Conservation (phyloP, 495 filamentous ascomycete genomes). For the Xylaria palmicola region DNA sequence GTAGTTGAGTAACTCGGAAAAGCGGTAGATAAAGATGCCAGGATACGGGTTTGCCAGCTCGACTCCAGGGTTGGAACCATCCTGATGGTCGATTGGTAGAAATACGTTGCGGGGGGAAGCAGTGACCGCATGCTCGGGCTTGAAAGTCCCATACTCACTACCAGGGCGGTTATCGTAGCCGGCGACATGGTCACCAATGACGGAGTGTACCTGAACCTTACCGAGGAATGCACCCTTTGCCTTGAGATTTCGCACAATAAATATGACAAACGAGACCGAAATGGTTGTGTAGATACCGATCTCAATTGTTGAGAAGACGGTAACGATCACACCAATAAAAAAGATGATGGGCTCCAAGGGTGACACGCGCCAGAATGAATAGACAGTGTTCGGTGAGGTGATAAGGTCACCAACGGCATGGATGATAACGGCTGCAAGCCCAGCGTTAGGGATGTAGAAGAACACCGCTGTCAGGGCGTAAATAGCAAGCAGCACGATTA, state of each 20-base stretch:
- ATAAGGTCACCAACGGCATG: conserved; percentile 95
- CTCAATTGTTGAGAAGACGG: conserved; percentile 84
- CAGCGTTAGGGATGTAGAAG: conserved; percentile 87
- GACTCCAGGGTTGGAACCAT: conserved; percentile 88
- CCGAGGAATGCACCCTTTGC: conserved; percentile 86
- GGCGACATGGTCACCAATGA: conserved; percentile 79
- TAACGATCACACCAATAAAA: conserved; percentile 90
- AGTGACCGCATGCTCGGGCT: conserved; percentile 26
- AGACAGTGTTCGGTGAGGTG: conserved; percentile 88
- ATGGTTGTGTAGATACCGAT: conserved; percentile 91
- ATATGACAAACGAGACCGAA: conserved; percentile 67
- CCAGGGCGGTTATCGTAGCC: conserved; percentile 47
- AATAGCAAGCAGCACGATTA: conserved; percentile 89
- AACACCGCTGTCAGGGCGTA: conserved; percentile 91
- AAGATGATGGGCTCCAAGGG: conserved; percentile 91
- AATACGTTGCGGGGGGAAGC: conserved; percentile 68
- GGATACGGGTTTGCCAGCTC: conserved; percentile 79
- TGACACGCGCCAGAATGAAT: conserved; percentile 93
- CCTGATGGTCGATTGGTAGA: conserved; percentile 82
- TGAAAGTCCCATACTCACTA: conserved; percentile 53
- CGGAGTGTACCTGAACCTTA: conserved; percentile 83
- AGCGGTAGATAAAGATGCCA: conserved; percentile 96
- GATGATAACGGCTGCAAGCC: conserved; percentile 92
- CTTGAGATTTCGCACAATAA: conserved; percentile 82
- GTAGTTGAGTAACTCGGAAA: conserved; percentile 96